phyloP scores from a whole-genome alignment of 164 flowering plant genomes.

The Tetracentron sinense region DNA sequence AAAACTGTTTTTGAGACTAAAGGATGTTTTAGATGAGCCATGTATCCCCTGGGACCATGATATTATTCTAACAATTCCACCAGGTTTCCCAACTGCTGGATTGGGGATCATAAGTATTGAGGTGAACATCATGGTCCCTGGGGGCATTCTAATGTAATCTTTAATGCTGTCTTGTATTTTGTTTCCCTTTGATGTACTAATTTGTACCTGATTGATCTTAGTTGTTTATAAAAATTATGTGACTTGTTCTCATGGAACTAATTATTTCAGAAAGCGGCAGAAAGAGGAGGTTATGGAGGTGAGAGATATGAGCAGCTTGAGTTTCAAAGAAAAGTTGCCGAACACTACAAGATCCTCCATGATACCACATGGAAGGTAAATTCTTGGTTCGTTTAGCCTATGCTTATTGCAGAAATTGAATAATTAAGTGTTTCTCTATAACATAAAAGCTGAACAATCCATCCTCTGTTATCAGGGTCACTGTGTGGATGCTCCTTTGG shows the following conservation, averaged over 20 bases:
- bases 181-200: too few relatives aligned
- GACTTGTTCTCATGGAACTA: background rate
- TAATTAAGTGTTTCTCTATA: background rate
- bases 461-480: too few relatives aligned
- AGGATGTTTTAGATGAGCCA: too few relatives aligned
- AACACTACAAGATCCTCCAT: conserved; percentile 45
- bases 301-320: conserved; percentile 90
- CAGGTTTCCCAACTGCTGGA: background rate
- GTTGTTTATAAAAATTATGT: background rate
- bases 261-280: conserved; percentile 69
- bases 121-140: too few relatives aligned
- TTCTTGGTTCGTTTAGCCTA: background rate
- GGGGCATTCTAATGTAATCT: too few relatives aligned
- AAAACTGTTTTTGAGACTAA: too few relatives aligned
- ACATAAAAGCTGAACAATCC: background rate
- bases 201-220: background rate
- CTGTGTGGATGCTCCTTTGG: background rate
- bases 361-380: conserved; percentile 83
- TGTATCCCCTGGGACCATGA: background rate
- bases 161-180: background rate
- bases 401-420: background rate
- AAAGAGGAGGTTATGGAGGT: conserved; percentile 86
- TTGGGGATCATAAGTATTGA: too few relatives aligned
- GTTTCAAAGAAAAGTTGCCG: conserved; percentile 69
- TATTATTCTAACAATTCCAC: background rate